Conservation (phyloP, 768 basidiomycete species). For the Roridomyces roridus region DNA sequence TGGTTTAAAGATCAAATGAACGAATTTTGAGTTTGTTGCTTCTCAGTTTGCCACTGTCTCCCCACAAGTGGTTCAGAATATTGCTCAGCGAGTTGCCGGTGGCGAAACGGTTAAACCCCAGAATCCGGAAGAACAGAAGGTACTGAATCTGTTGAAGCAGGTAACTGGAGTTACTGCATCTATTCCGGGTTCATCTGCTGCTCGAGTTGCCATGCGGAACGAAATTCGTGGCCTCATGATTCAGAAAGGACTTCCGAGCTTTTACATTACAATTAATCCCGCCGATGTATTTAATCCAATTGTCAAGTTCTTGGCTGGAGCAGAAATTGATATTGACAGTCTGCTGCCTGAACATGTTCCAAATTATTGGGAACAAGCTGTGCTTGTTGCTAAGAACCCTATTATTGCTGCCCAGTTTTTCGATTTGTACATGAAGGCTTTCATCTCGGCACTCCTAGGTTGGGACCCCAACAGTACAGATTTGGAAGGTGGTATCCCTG, state of each 20-base stretch:
- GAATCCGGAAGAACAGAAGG: slow-evolving; percentile 22
- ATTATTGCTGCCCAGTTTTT: slow-evolving; percentile 18
- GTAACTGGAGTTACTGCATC: not conserved
- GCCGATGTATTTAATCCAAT: too few relatives aligned
- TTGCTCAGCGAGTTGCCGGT: not conserved
- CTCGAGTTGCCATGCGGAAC: slow-evolving; percentile 4
- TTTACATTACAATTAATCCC: slow-evolving; percentile 18
- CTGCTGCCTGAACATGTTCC: not conserved
- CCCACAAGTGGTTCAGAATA: not conserved
- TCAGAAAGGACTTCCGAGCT: slow-evolving; percentile 8
- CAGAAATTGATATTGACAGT: slow-evolving; percentile 7
- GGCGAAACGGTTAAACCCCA: slow-evolving; percentile 10
- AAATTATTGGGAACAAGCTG: not conserved
- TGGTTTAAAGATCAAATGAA: slow-evolving; percentile 24
- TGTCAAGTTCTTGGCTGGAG: slow-evolving; percentile 13
- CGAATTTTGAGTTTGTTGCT: slow-evolving; percentile 19
- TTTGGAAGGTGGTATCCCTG: slow-evolving; percentile 26
- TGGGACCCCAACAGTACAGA: slow-evolving; percentile 15
- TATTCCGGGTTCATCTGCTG: slow-evolving; percentile 8
- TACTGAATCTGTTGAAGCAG: slow-evolving; percentile 26
- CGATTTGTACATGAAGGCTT: slow-evolving; percentile 21
- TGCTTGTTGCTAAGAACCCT: slow-evolving; percentile 24
- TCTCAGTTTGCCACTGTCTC: slow-evolving; percentile 1
- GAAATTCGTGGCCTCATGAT: slow-evolving; percentile 17
- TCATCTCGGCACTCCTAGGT: too few relatives aligned